Base-by-base conservation (phyloP, 768 basidiomycete species). In the Cyclocybe aegerita region DNA sequence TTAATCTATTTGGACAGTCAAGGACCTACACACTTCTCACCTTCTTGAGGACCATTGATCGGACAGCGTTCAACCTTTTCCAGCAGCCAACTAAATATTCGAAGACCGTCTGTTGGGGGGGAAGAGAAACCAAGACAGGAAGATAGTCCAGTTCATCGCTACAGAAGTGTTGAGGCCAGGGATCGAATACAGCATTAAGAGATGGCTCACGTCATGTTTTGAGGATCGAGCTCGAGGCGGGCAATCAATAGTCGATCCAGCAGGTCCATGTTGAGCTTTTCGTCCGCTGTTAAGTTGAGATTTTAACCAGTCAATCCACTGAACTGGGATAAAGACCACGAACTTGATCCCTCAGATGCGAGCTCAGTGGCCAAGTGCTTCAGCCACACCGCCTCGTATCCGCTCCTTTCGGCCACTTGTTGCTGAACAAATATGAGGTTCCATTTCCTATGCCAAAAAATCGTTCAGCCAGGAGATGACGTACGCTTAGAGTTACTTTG, bases 21-120 rank as follows among this genome's bases (percentile, higher is more conserved):
- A 30, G 7, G 37, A 17, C 12, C 17, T 1, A 41, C 40, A 39
- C 17, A 31, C 4, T 4, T 43, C 43, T 29, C n/a, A 85, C 90
- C 81, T 82, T 88, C 63, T 86, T 90, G 39, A 81, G 52, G 15
- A 90, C 62, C 12, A 75, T 70, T 35, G 75, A 67, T 51, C 76
- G 74, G 10, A 77, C 76, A 6, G 69, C 55, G 55, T 89, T 88
- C 37, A 89, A 58, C n/a, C 95, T 81, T 68, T 91, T 93, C 96
- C 96, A 99, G 60, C 89, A 88, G 14, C 88, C 88, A 7, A 92
- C 79, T 16, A 99, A 76, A 64, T 93, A 98, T 61, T 97, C 92
- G 52, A 96, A 93, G 0, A 83, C 77, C 0, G 95, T 93, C 66
- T 93, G 84, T 48, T 84, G 69, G 7, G 80, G 56, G 7, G 93